Evolutionary conservation across 768 basidiomycete species (phyloP).

Genomic region (Dentipellis sp.): DNA sequence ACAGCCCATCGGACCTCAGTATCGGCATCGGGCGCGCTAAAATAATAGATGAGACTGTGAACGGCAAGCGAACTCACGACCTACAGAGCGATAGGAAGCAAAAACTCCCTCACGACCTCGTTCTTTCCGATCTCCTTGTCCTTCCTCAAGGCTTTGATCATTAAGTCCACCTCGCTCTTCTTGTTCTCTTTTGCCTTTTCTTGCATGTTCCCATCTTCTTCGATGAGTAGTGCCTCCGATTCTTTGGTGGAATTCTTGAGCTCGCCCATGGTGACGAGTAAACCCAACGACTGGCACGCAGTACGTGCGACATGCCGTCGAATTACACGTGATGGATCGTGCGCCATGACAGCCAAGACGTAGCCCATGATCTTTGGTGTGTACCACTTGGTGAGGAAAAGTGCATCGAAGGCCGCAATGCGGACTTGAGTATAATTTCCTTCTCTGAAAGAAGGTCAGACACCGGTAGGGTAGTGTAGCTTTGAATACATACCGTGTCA

Average conservation of each 20-base stretch:
- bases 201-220: constrained; percentile 72
- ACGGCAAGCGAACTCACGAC: constrained; percentile 16
- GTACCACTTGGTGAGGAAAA: constrained; percentile 87
- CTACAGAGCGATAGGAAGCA: constrained; percentile 79
- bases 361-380: constrained; percentile 79
- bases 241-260: constrained; percentile 73
- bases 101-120: constrained; percentile 64
- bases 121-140: constrained; percentile 80
- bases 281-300: constrained; percentile 78
- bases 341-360: constrained; percentile 75
- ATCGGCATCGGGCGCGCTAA: constrained; percentile 67
- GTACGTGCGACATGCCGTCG: constrained; percentile 82
- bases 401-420: constrained; percentile 87
- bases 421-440: constrained; percentile 92
- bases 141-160: constrained; percentile 83
- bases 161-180: constrained; percentile 73
- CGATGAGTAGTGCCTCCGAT: constrained; percentile 68
- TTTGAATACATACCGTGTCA: constrained; percentile 61
- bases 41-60: not conserved
- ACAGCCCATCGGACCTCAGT: constrained; percentile 87
- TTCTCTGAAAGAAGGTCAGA: constrained; percentile 44
- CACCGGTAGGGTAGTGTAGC: not conserved
- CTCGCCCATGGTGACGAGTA: constrained; percentile 85
- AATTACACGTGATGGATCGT: constrained; percentile 75
- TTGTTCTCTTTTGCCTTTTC: constrained; percentile 63